Conservation (phyloP, 1,139 yeast genomes). For the Kodamaea derodonti region DNA sequence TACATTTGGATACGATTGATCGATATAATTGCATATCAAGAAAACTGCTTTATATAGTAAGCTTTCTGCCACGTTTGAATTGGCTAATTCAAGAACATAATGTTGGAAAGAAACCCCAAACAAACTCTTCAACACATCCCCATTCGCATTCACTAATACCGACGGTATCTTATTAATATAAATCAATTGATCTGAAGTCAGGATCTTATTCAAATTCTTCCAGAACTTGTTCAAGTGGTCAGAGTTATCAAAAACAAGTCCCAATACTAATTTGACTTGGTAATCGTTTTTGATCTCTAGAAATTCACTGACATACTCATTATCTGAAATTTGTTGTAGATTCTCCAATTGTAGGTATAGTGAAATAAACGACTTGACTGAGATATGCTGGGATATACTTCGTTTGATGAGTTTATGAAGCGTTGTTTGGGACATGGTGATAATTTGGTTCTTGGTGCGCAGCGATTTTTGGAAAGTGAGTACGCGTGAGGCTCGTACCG, state of each 20-base stretch:
- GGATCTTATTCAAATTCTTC: conserved; percentile 11
- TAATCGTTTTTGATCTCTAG: conserved; percentile 11
- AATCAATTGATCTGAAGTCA: conserved; percentile 10
- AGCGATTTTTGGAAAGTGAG: too few species aligned
- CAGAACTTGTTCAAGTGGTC: conserved; percentile 14
- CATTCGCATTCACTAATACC: conserved; percentile 5
- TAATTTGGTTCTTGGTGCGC: too few species aligned
- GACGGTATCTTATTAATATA: conserved; percentile 11
- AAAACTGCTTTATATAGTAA: conserved; percentile 9
- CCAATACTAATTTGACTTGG: conserved; percentile 10
- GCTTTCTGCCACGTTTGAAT: conserved; percentile 4
- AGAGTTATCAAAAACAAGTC: conserved; percentile 11
- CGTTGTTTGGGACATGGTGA: conserved; percentile 1
- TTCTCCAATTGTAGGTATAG: conserved; percentile 15
- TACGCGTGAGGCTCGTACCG: too few species aligned
- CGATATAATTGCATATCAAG: conserved; percentile 7
- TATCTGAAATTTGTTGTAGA: conserved; percentile 12
- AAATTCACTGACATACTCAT: conserved; percentile 11
- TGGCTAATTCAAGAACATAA: conserved; percentile 4
- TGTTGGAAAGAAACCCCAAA: conserved; percentile 9
- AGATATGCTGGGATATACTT: conserved; percentile 13
- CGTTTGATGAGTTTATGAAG: conserved; percentile 13
- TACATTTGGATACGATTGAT: neutral
- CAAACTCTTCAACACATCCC: conserved; percentile 11
- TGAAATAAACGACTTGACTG: conserved; percentile 13